phyloP scores from a whole-genome alignment of 495 filamentous ascomycete genomes.

The Pyrenula massariospora region DNA sequence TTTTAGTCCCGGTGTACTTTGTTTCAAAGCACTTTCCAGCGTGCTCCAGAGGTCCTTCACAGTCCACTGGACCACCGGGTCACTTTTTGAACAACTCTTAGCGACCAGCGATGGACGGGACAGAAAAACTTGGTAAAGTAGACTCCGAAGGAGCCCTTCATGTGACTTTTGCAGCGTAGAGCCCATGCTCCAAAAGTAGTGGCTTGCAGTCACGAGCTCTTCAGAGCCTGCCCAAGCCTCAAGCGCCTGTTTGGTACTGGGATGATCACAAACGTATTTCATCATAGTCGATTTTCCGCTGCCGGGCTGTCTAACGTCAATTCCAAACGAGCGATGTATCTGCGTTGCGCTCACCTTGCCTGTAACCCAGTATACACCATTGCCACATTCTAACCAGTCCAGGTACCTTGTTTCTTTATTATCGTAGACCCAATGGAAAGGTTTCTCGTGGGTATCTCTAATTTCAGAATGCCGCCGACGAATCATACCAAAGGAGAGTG shows the following conservation, averaged over 20 bases:
- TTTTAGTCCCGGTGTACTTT: not conserved
- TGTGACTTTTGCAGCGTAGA: constrained; percentile 26
- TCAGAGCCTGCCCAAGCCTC: constrained; percentile 17
- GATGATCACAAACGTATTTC: constrained; percentile 19
- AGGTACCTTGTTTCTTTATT: not conserved
- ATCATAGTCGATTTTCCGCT: constrained; percentile 38
- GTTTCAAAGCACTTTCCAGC: not conserved
- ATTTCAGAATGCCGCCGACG: constrained; percentile 1
- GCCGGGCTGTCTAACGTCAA: constrained; percentile 15
- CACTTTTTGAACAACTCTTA: not conserved
- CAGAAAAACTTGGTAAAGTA: constrained; percentile 26
- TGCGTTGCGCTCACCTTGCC: constrained; percentile 6
- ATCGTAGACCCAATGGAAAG: constrained; percentile 18
- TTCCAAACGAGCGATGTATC: not conserved
- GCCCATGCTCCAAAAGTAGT: constrained; percentile 36
- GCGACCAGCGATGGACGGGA: constrained; percentile 19
- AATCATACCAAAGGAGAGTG: not conserved
- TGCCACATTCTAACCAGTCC: constrained; percentile 1
- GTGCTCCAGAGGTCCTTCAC: not conserved
- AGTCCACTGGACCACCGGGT: not conserved
- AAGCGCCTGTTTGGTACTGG: constrained; percentile 7
- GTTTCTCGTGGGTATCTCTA: constrained; percentile 12
- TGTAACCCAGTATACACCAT: constrained; percentile 18
- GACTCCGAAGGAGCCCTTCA: constrained; percentile 26
- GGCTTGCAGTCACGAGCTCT: constrained; percentile 20